These are phyloP conservation scores for Paraurostyla sp. DNA, from an alignment of 73 alveolate species.

Conservation along the genomic window DNA sequence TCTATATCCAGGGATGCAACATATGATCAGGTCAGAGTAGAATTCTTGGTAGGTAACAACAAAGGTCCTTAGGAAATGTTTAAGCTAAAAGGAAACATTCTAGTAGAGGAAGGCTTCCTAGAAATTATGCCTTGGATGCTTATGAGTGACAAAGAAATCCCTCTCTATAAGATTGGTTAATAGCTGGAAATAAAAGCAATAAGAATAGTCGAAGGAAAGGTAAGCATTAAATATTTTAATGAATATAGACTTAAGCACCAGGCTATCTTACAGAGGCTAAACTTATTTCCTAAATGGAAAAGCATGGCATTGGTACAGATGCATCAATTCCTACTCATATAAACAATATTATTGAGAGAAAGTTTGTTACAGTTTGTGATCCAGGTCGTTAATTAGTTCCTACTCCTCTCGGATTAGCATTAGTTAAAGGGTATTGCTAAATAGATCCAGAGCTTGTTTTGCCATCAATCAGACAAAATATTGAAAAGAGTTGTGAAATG, in stretches of 20 bases:
- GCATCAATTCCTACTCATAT: conserved; percentile 99
- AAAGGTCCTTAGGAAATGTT: conserved; percentile 72
- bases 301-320: conserved; percentile 99
- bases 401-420: conserved; percentile 97
- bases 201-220: conserved; percentile 61
- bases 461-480: conserved; percentile 97
- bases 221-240: conserved; percentile 32
- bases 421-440: conserved; percentile 97
- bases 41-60: conserved; percentile 77
- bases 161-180: conserved; percentile 72
- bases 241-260: conserved; percentile 97
- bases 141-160: conserved; percentile 78
- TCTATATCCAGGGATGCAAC: conserved; percentile 95
- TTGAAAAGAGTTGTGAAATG: conserved; percentile 93
- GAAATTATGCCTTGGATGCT: conserved; percentile 86
- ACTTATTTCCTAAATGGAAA: conserved; percentile 97
- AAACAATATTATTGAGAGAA: conserved; percentile 98
- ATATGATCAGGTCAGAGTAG: conserved; percentile 90
- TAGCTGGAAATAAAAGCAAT: neutral
- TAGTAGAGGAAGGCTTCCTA: conserved; percentile 92
- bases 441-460: conserved; percentile 98
- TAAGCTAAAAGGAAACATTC: conserved; percentile 84
- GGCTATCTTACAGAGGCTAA: conserved; percentile 98
- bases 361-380: conserved; percentile 95
- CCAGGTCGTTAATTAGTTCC: conserved; percentile 95